Percentiles rank a stretch among this genome's conserved stretches.
These are phyloP conservation scores for Anastatica hierochuntica DNA, from an alignment of 345 rosid genomes.

Conservation along the genomic window DNA sequence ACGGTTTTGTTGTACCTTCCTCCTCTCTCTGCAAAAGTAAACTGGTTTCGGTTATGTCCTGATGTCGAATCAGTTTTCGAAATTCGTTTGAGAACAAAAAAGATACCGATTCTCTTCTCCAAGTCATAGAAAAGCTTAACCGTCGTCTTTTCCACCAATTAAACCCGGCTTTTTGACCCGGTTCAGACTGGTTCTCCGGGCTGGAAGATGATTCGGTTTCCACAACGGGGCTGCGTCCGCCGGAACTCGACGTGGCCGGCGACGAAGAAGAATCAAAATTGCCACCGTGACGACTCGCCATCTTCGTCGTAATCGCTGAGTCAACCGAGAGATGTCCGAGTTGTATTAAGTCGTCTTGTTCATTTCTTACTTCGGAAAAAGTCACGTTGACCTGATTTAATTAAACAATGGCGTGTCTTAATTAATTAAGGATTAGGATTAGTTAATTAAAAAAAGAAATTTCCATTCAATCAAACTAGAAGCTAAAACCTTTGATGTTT, in stretches of 20 bases:
- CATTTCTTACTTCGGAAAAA: constrained; percentile 20
- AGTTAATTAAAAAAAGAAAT: neutral
- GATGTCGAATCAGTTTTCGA: neutral
- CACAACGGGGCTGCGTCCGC: constrained; percentile 1
- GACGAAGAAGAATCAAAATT: neutral
- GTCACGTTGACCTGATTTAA: constrained; percentile 21
- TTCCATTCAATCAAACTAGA: neutral
- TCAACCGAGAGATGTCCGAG: constrained; percentile 14
- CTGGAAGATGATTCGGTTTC: constrained; percentile 5
- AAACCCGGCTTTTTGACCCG: constrained; percentile 19
- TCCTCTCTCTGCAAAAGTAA: constrained; percentile 11
- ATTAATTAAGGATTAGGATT: constrained; percentile 6
- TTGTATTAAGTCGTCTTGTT: constrained; percentile 14
- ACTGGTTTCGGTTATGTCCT: neutral
- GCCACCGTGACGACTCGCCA: constrained; percentile 2
- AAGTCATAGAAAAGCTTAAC: constrained; percentile 20
- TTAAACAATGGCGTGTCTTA: constrained; percentile 19
- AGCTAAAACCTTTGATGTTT: neutral
- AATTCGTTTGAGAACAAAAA: neutral
- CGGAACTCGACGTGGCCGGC: constrained; percentile 12
- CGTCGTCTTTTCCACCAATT: constrained; percentile 32
- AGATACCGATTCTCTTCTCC: constrained; percentile 24
- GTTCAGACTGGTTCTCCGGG: constrained; percentile 18
- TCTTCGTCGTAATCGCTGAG: constrained; percentile 5
- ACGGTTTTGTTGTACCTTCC: constrained; percentile 5